Base-by-base conservation (phyloP, 202 grass and related monocot species). In the Zizania palustris region DNA sequence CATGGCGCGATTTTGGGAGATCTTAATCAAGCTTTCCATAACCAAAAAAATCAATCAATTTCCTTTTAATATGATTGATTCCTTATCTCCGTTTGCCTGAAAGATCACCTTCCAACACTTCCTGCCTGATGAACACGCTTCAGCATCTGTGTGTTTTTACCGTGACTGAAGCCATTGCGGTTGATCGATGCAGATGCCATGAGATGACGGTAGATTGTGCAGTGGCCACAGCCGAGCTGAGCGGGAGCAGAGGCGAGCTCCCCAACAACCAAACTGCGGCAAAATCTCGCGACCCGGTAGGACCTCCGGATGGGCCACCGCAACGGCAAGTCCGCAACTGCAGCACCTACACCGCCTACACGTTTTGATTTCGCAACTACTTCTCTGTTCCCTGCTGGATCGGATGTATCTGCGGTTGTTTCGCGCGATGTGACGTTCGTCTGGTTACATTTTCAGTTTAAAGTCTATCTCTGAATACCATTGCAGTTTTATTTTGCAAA, bases 201-300 rank as follows among this genome's bases (percentile, higher is more conserved):
- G 28, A 28, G 28, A 28, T 28, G 28, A 28, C n/a, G n/a, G n/a
- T n/a, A n/a, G n/a, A 28, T 28, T 9, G n/a, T 19, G 51, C 51
- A 6, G 16, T 20, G 51, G 50, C 16, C 50, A 54, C 50, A 8
- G 16, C 58, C 43, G 50, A 33, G 58, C 77, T 0, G 12, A 38
- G 49, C 28, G 2, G 28, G 2, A 2, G 28, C 28, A 28, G 28
- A 28, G 11, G 0, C 15, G 49, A 51, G 11, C n/a, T 16, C 59
- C 49, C 42, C 79, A 61, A 60, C 67, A 82, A 67, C 79, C 61
- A 21, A n/a, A 50, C 50, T 3, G 67, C 21, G 44, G 43, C 64
- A 34, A 53, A 54, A 43, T 75, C 36, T 19, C 10, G 10, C 19
- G 53, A 34, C 71, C 28, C 60, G 71, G n/a, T 34, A 15, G 49